Conservation (phyloP, 257 asterid genomes). For the Solanum infundibuliforme region DNA sequence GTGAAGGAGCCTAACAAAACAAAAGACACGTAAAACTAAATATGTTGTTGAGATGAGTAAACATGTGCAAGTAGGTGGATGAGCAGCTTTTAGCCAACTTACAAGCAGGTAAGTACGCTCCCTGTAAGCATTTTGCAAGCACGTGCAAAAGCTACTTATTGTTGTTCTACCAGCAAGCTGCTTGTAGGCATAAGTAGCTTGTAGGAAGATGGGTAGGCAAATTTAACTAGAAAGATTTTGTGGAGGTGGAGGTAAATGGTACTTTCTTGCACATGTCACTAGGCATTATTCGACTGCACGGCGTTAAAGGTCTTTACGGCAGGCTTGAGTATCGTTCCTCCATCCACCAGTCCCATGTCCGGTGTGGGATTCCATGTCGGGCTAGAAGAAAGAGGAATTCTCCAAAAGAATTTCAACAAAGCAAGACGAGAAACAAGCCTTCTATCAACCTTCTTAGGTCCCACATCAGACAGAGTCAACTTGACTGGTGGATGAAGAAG, state of each 20-base stretch:
- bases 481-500: not conserved
- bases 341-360: not conserved
- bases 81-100: not conserved
- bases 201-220: not conserved
- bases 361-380: not conserved
- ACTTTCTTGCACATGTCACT: not conserved
- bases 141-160: too few species aligned
- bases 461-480: not conserved
- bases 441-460: not conserved
- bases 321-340: not conserved
- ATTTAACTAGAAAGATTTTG: not conserved
- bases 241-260: not conserved
- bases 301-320: fast-evolving
- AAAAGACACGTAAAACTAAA: not conserved
- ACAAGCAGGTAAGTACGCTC: not conserved
- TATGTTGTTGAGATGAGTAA: not conserved
- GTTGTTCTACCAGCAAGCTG: not conserved
- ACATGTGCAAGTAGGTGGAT: not conserved
- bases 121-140: not conserved
- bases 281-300: not conserved
- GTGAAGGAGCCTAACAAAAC: not conserved
- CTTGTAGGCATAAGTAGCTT: not conserved
- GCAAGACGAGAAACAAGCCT: not conserved
- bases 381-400: not conserved
- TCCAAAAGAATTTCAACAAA: not conserved